Percentiles rank a stretch among this genome's conserved stretches.
Evolutionary conservation across 768 basidiomycete genomes (phyloP).

Genomic region (Suillus tomentosus): DNA sequence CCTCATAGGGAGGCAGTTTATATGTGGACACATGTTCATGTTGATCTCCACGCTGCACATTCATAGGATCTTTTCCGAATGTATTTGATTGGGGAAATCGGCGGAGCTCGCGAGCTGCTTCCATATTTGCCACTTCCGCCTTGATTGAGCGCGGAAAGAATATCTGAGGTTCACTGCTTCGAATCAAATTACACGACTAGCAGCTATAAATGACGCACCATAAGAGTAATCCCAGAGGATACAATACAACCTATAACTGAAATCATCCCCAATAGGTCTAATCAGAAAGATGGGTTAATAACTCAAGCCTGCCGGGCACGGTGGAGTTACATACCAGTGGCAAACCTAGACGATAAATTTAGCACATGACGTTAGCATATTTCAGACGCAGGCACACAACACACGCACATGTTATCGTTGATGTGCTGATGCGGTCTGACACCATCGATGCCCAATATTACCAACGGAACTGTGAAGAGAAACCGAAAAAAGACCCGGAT

Average conservation of each 20-base stretch:
- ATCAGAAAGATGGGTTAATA: conserved; percentile 19
- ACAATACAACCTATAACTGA: conserved; percentile 61
- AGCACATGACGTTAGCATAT: neutral
- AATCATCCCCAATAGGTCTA: conserved; percentile 62
- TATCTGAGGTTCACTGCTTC: conserved; percentile 46
- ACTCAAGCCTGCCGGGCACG: neutral
- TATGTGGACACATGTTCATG: conserved; percentile 25
- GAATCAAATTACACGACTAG: neutral
- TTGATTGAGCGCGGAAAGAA: conserved; percentile 84
- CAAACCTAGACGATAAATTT: conserved; percentile 23
- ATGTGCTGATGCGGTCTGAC: conserved; percentile 59
- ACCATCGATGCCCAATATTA: conserved; percentile 73
- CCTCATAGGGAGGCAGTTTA: conserved; percentile 34
- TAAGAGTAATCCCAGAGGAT: conserved; percentile 74
- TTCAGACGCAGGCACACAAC: neutral
- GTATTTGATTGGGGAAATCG: neutral
- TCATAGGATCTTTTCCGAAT: neutral
- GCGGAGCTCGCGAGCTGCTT: conserved; percentile 39
- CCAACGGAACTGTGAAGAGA: conserved; percentile 63
- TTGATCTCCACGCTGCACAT: neutral
- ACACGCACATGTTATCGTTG: conserved; percentile 57
- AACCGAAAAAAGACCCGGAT: conserved; percentile 76
- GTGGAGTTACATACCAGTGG: conserved; percentile 14
- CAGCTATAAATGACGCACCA: conserved; percentile 45
- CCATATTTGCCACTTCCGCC: conserved; percentile 57